phyloP scores from a whole-genome alignment of 768 basidiomycete genomes.

The Hypsizygus marmoreus region DNA sequence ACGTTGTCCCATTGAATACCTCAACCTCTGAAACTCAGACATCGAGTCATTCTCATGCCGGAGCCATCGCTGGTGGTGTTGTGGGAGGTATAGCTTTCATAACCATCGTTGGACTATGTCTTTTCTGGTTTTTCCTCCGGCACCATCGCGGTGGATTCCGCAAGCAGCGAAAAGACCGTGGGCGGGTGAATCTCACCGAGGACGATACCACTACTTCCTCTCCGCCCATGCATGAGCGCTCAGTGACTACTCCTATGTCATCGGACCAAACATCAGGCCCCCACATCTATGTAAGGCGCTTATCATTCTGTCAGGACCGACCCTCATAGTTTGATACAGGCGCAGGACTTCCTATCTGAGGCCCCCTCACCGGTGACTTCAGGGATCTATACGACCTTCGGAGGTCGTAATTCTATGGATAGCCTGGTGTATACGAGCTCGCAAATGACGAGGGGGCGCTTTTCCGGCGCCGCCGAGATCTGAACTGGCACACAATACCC shows the following conservation, averaged over 20 bases:
- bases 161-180: slow-evolving; percentile 1
- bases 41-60: slow-evolving; percentile 36
- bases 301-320: neutral
- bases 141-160: slow-evolving; percentile 6
- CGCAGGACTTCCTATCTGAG: slow-evolving; percentile 19
- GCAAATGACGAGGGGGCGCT: slow-evolving; percentile 23
- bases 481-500: too few relatives aligned
- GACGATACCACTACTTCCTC: slow-evolving; percentile 13
- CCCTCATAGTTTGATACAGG: neutral
- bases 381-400: slow-evolving; percentile 29
- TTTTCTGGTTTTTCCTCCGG: slow-evolving; percentile 41
- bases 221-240: slow-evolving; percentile 4
- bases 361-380: slow-evolving; percentile 27
- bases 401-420: slow-evolving; percentile 31
- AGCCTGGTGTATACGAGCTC: slow-evolving; percentile 23
- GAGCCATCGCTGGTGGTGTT: slow-evolving; percentile 65
- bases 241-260: slow-evolving; percentile 13
- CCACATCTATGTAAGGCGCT: slow-evolving; percentile 6
- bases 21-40: neutral
- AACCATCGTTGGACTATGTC: slow-evolving; percentile 35
- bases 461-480: slow-evolving; percentile 34
- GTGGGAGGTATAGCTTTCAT: slow-evolving; percentile 52
- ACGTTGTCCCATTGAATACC: neutral
- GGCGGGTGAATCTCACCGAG: slow-evolving; percentile 15
- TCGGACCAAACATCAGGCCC: slow-evolving; percentile 2